Percentiles rank a stretch among this genome's conserved stretches.
Evolutionary conservation across 306 rosid species (phyloP).

Genomic region (Quercus aquifolioides): DNA sequence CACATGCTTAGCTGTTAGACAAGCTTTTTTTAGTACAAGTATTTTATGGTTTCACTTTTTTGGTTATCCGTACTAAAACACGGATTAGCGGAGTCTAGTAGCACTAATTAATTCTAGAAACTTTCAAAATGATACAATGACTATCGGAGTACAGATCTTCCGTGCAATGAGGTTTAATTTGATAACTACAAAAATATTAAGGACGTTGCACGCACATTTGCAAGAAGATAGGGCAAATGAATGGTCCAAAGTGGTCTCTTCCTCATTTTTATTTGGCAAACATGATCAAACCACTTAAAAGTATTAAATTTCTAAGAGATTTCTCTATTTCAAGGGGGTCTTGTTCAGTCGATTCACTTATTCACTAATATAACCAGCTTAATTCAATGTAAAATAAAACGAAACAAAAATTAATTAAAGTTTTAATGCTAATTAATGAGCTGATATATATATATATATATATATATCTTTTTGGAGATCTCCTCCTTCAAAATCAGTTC

Average conservation of each 20-base stretch:
- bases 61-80: conserved; percentile 43
- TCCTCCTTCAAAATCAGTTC: too few species aligned
- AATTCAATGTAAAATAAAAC: too few species aligned
- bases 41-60: conserved; percentile 17
- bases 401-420: too few species aligned
- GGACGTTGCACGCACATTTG: conserved; percentile 9
- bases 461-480: too few species aligned
- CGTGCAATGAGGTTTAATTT: conserved; percentile 8
- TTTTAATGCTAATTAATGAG: too few species aligned
- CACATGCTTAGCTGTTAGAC: conserved; percentile 50
- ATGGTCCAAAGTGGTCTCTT: background rate
- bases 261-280: too few species aligned
- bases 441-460: too few species aligned
- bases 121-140: conserved; percentile 11
- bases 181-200: background rate
- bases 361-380: too few species aligned
- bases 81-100: conserved; percentile 25
- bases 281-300: too few species aligned
- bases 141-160: conserved; percentile 10
- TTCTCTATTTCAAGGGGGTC: too few species aligned
- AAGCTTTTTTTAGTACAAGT: conserved; percentile 9
- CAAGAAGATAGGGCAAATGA: background rate
- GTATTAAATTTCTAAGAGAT: too few species aligned
- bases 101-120: conserved; percentile 12
- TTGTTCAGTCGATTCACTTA: too few species aligned